Evolutionary conservation across 345 rosid species (phyloP), one percentile per base, ranked within the genome.

Genomic region (Brassica cretica): DNA sequence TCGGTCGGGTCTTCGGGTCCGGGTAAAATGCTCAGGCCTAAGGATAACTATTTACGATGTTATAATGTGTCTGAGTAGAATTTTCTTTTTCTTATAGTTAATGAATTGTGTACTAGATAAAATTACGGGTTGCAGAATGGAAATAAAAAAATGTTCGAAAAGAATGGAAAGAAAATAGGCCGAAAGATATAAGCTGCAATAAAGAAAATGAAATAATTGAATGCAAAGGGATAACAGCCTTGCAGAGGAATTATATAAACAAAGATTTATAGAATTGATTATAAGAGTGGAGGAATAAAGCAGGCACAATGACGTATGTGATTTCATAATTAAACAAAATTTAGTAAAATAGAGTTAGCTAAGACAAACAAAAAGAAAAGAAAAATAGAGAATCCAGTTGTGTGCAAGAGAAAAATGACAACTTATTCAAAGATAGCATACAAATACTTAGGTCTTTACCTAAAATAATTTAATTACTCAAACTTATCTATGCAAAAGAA

Each of bases 201-300:
- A 19, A 19, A 21, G 12, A 55, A 15, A 74, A n/a, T 11, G 29
- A 66, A 25, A 66, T 25, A 9, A 56, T 15, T 9, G 27, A 51
- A 49, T 32, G 56, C 19, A 62, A 64, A 68, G 55, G 55, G 27
- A 61, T 24, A 76, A 32, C 75, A 69, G 37, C 46, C 71, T 77
- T 53, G 65, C 75, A 70, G 15, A 63, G 5, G 56, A 64, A 64
- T 63, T 3, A 64, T 8, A 64, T 2, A 32, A 64, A 64, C 33
- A 63, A 63, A n/a, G 1, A 19, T 33, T 14, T 5, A 21, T 51
- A n/a, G 25, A 61, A 15, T 2, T 49, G 12, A 32, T 44, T 29
- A 29, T 21, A 12, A 16, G 11, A 62, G 29, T 19, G 27, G 68
- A 46, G 39, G 62, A 76, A 69, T 46, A 76, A 35, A 66, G 74